Conservation (phyloP, 208 protist species). For the Entamoeba invadens region DNA sequence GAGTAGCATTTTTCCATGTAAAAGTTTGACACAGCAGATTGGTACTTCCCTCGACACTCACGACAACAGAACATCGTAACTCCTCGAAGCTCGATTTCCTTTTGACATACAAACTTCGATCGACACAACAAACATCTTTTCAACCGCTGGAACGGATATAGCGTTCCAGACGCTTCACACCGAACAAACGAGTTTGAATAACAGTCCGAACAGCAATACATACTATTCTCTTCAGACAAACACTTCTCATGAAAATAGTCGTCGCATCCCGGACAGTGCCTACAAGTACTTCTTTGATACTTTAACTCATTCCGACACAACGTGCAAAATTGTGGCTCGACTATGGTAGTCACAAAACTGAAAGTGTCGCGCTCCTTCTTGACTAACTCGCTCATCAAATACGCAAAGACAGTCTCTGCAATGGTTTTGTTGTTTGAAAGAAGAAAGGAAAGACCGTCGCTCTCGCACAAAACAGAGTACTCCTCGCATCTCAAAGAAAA, state of each 20-base stretch:
- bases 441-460: no score
- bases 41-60: not conserved
- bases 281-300: not conserved
- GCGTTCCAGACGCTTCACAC: not conserved
- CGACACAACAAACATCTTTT: not conserved
- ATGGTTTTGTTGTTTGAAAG: no score
- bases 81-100: not conserved
- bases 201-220: not conserved
- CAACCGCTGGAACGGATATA: not conserved
- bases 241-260: not conserved
- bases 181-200: not conserved
- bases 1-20: not conserved
- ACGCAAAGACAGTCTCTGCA: no score
- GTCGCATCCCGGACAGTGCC: not conserved
- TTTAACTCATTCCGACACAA: not conserved
- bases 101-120: not conserved
- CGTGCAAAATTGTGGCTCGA: not conserved
- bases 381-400: no score
- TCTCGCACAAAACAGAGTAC: no score
- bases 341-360: not conserved
- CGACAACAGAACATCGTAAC: not conserved
- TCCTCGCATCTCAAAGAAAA: no score
- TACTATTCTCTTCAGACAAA: not conserved
- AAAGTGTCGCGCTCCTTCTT: not conserved
- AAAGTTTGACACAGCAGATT: not conserved